These are phyloP conservation scores for Plasmodium sp. DNA, from an alignment of 169 alveolate species.

Conservation along the genomic window DNA sequence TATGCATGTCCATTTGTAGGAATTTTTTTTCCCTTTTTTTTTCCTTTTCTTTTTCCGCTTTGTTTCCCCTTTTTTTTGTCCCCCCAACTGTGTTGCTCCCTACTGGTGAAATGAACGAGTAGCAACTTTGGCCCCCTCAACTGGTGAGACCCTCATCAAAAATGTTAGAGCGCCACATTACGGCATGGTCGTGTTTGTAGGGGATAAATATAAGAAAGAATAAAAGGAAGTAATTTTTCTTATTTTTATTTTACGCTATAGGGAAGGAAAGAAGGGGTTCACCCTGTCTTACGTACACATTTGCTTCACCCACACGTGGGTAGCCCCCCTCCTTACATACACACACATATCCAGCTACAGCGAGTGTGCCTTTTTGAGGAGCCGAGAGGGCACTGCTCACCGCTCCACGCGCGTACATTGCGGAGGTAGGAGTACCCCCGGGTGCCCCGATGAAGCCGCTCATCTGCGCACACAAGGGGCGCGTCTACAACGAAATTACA, in stretches of 20 bases:
- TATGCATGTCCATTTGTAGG: neutral
- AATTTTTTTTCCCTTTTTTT: neutral
- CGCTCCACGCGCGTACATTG: neutral
- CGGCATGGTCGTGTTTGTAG: neutral
- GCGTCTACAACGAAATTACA: constrained; percentile 40
- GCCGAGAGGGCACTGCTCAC: neutral
- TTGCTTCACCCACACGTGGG: neutral
- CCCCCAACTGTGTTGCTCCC: neutral
- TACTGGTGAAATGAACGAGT: neutral
- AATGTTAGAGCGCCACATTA: neutral
- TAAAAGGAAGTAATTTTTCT: neutral
- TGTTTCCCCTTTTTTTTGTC: neutral
- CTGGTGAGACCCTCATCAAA: neutral
- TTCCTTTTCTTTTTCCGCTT: neutral
- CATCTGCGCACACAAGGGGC: constrained; percentile 7
- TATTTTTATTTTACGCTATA: neutral
- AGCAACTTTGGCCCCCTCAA: neutral
- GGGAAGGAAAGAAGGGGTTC: neutral
- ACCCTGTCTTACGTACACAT: neutral
- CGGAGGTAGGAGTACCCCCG: neutral
- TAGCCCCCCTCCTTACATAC: neutral
- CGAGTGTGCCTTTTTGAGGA: neutral
- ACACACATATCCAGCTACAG: neutral
- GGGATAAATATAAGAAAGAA: neutral
- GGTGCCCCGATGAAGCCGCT: neutral